A percentile compares a stretch with the other conserved stretches of the same genome.
Conservation (phyloP, 1,284 basidiomycete genomes). For the Cystobasidiaceae sp. region DNA sequence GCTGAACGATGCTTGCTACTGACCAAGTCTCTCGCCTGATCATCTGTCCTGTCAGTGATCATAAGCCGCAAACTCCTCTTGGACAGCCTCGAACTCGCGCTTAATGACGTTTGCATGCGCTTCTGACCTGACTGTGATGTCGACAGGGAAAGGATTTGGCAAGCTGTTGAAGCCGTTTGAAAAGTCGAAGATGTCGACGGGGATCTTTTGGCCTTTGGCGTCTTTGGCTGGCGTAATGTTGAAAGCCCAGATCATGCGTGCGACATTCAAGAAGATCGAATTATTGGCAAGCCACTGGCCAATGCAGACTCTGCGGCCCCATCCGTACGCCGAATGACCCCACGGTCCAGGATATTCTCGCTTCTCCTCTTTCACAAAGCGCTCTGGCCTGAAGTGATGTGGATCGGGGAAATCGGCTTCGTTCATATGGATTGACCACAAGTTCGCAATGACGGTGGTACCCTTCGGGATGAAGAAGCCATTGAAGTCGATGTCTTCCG, state of each 20-base stretch:
- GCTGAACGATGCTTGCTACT: too few relatives aligned
- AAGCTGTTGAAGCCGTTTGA: slow-evolving; percentile 54
- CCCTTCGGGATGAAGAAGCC: slow-evolving; percentile 45
- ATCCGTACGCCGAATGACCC: slow-evolving; percentile 32
- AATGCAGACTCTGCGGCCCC: slow-evolving; percentile 30
- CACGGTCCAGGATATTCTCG: slow-evolving; percentile 37
- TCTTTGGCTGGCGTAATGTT: slow-evolving; percentile 40
- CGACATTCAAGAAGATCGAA: slow-evolving; percentile 46
- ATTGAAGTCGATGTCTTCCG: slow-evolving; percentile 43
- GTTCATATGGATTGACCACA: slow-evolving; percentile 42
- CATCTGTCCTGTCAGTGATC: too few relatives aligned
- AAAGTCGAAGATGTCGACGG: slow-evolving; percentile 40
- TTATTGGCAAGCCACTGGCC: slow-evolving; percentile 38
- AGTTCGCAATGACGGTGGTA: slow-evolving; percentile 43
- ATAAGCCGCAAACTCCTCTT: slow-evolving; percentile 31
- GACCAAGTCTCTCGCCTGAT: too few relatives aligned
- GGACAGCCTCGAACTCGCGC: slow-evolving; percentile 36
- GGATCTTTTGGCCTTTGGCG: slow-evolving; percentile 35
- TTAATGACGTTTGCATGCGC: slow-evolving; percentile 41
- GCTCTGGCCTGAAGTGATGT: slow-evolving; percentile 32
- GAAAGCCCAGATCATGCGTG: slow-evolving; percentile 47
- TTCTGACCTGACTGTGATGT: slow-evolving; percentile 45
- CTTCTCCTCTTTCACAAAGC: slow-evolving; percentile 40
- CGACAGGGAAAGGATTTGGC: slow-evolving; percentile 51
- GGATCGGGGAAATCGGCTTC: slow-evolving; percentile 35